These are phyloP conservation scores for Naegleria fowleri DNA, from an alignment of 208 protist species.

Conservation along the genomic window DNA sequence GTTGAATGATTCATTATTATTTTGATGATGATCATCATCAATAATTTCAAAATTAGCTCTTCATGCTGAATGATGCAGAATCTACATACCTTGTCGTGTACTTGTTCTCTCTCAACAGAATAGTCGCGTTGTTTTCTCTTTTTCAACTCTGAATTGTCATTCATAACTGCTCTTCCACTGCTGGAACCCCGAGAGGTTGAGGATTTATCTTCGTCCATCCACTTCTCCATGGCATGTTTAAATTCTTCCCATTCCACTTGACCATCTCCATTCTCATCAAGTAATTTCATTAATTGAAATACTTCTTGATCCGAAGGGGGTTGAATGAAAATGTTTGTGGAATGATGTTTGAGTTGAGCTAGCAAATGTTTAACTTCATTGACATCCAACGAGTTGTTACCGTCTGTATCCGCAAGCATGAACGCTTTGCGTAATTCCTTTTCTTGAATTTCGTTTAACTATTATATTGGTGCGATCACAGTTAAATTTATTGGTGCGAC, in stretches of 20 bases:
- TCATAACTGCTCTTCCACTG: too few species aligned
- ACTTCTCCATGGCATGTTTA: not conserved
- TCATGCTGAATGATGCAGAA: too few species aligned
- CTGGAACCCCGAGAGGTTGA: too few species aligned
- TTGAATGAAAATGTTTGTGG: not conserved
- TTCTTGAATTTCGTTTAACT: not conserved
- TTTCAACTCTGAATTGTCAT: not conserved
- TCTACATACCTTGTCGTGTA: not conserved
- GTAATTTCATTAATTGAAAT: not conserved
- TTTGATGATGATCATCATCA: too few species aligned
- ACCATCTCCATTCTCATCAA: not conserved
- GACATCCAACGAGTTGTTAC: not conserved
- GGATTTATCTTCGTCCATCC: not conserved
- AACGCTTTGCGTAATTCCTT: not conserved
- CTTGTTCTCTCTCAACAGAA: not conserved
- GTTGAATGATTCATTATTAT: too few species aligned
- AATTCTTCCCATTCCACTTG: not conserved
- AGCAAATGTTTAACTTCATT: not conserved
- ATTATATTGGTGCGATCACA: too few species aligned
- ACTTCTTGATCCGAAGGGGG: not conserved
- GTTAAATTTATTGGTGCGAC: too few species aligned
- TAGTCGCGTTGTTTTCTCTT: not conserved
- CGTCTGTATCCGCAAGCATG: not conserved
- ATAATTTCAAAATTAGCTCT: too few species aligned
- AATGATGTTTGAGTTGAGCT: not conserved